Percentiles rank a stretch among this genome's conserved stretches.
These are phyloP conservation scores for Trichophyton simii DNA, from an alignment of 2,329 filamentous ascomycete species.

Conservation along the genomic window DNA sequence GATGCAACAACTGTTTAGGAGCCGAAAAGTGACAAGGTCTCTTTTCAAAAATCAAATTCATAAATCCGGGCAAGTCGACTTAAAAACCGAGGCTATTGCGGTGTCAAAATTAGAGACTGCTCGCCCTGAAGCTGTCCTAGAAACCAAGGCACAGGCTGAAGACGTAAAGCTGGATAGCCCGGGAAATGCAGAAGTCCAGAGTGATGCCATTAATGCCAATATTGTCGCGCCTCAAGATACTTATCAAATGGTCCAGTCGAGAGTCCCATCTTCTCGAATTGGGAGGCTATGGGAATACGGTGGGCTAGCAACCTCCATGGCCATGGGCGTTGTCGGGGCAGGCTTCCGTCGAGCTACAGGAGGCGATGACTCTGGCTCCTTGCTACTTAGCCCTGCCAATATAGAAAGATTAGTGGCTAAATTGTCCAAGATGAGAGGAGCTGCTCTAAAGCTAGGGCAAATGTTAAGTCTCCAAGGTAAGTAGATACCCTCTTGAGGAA, in stretches of 20 bases:
- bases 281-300: constrained; percentile 90
- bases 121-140: not conserved
- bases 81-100: not conserved
- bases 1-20: constrained; percentile 51
- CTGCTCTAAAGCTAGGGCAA: constrained; percentile 91
- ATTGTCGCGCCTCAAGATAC: constrained; percentile 4
- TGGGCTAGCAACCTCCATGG: constrained; percentile 86
- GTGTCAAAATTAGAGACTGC: too few relatives aligned
- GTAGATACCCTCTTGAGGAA: constrained; percentile 4
- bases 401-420: constrained; percentile 89
- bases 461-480: constrained; percentile 87
- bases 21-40: constrained; percentile 44
- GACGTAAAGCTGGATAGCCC: not conserved
- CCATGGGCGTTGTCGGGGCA: constrained; percentile 81
- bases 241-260: constrained; percentile 74
- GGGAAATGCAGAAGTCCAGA: not conserved
- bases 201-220: not conserved
- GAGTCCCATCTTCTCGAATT: constrained; percentile 75
- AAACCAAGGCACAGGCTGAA: not conserved
- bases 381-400: constrained; percentile 78
- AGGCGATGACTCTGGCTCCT: constrained; percentile 52
- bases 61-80: not conserved
- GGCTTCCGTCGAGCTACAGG: constrained; percentile 68
- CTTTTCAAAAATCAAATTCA: constrained; percentile 31
- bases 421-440: constrained; percentile 89